Evolutionary conservation across 129 eudicot genomes (phyloP).

Genomic region (Flaveria trinervia): DNA sequence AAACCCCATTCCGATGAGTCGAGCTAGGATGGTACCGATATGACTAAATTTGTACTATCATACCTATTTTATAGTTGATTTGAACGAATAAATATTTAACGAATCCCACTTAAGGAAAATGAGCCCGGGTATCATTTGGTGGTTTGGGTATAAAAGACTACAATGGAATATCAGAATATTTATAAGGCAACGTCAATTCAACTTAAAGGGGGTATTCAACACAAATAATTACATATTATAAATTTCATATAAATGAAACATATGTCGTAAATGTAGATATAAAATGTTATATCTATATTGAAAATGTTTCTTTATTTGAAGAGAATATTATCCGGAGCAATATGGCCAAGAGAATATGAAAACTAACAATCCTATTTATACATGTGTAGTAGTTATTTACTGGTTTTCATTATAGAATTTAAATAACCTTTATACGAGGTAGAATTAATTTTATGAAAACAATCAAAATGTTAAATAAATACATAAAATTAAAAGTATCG

Average conservation of each 20-base stretch:
- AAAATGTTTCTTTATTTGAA: too few species aligned
- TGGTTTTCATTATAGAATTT: too few species aligned
- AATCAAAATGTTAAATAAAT: too few species aligned
- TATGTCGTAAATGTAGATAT: neutral
- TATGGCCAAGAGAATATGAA: too few species aligned
- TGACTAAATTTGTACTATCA: slow-evolving; percentile 9
- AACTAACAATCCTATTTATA: too few species aligned
- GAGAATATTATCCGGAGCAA: too few species aligned
- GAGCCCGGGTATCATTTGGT: neutral
- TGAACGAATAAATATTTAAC: neutral
- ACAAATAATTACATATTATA: neutral
- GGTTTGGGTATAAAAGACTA: neutral
- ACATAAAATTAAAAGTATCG: too few species aligned
- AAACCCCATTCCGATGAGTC: neutral
- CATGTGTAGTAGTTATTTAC: too few species aligned
- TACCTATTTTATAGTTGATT: neutral
- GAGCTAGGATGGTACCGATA: slow-evolving; percentile 10
- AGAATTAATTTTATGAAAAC: too few species aligned
- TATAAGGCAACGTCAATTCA: neutral
- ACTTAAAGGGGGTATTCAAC: slow-evolving; percentile 2
- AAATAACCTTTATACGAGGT: too few species aligned
- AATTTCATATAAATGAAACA: neutral
- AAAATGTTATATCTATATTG: too few species aligned
- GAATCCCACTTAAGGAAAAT: slow-evolving; percentile 25
- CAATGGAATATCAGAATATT: slow-evolving; percentile 8